Evolutionary conservation across 257 asterid genomes (phyloP).

Genomic region (Primulina huaijiensis): DNA sequence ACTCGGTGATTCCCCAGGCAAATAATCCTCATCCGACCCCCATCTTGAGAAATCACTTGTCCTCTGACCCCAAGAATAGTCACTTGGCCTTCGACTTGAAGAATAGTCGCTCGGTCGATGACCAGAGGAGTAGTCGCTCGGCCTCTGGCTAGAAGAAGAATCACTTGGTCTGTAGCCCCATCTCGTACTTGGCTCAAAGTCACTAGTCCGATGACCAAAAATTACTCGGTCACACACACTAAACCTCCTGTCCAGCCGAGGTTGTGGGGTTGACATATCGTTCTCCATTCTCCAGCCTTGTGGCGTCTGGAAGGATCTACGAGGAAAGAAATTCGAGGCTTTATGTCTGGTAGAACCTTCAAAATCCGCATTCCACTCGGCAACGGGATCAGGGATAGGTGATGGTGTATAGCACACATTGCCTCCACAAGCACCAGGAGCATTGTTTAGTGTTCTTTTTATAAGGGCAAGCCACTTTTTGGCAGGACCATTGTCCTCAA

Average conservation of each 20-base stretch:
- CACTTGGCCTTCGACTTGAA: constrained; percentile 75
- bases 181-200: constrained; percentile 43
- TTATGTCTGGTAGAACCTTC: constrained; percentile 76
- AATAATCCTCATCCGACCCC: constrained; percentile 94
- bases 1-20: constrained; percentile 82
- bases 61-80: constrained; percentile 83
- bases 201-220: constrained; percentile 75
- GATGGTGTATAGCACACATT: constrained; percentile 84
- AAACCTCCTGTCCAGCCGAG: constrained; percentile 76
- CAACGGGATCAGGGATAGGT: constrained; percentile 81
- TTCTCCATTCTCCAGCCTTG: constrained; percentile 65
- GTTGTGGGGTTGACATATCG: constrained; percentile 61
- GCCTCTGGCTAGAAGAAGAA: constrained; percentile 37
- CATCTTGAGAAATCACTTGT: constrained; percentile 85
- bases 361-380: constrained; percentile 90
- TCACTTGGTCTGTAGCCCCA: constrained; percentile 79
- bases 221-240: constrained; percentile 90
- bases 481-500: constrained; percentile 99
- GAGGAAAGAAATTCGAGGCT: constrained; percentile 69
- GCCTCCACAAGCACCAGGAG: constrained; percentile 57
- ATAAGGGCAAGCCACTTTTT: constrained; percentile 82
- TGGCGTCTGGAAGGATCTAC: constrained; percentile 92
- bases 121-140: constrained; percentile 70
- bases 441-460: constrained; percentile 65
- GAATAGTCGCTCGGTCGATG: constrained; percentile 74